These are phyloP conservation scores for Backusella circina DNA, from an alignment of 192 early-diverging fungal genomes.

Conservation along the genomic window DNA sequence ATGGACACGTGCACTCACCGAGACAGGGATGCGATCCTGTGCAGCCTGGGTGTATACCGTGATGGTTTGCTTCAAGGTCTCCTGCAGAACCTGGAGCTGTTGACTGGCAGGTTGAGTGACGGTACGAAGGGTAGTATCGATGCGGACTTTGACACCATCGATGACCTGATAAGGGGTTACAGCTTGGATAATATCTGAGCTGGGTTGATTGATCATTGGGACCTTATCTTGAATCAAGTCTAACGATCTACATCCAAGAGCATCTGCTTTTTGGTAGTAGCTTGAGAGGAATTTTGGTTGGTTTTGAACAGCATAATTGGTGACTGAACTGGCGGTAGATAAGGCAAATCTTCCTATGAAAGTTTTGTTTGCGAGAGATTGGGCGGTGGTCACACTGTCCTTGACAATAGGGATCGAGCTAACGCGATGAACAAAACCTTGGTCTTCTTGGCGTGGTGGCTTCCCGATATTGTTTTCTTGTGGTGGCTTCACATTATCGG, in stretches of 20 bases:
- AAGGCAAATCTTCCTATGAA: constrained; percentile 28
- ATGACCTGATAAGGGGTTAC: constrained; percentile 54
- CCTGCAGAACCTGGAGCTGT: constrained; percentile 19
- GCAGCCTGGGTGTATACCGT: constrained; percentile 22
- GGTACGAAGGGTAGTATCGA: constrained; percentile 16
- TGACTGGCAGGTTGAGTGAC: constrained; percentile 25
- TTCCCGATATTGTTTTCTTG: neutral
- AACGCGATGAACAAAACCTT: constrained; percentile 31
- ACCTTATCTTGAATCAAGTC: constrained; percentile 56
- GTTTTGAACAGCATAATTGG: constrained; percentile 12
- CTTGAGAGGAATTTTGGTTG: constrained; percentile 14
- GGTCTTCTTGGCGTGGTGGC: neutral
- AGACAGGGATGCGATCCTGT: constrained; percentile 12
- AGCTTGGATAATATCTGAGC: constrained; percentile 54
- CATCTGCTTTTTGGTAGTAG: constrained; percentile 45
- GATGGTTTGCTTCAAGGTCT: constrained; percentile 17
- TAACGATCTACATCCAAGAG: constrained; percentile 58
- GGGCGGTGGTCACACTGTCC: constrained; percentile 26
- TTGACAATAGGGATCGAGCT: constrained; percentile 30
- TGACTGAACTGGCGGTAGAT: constrained; percentile 20
- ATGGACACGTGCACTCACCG: constrained; percentile 21
- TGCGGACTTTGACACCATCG: constrained; percentile 22
- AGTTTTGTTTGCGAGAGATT: constrained; percentile 21
- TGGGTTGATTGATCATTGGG: constrained; percentile 62
- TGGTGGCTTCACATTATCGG: neutral